Evolutionary conservation across 1,284 basidiomycete species (phyloP).

Genomic region (Cryptococcus sp.): DNA sequence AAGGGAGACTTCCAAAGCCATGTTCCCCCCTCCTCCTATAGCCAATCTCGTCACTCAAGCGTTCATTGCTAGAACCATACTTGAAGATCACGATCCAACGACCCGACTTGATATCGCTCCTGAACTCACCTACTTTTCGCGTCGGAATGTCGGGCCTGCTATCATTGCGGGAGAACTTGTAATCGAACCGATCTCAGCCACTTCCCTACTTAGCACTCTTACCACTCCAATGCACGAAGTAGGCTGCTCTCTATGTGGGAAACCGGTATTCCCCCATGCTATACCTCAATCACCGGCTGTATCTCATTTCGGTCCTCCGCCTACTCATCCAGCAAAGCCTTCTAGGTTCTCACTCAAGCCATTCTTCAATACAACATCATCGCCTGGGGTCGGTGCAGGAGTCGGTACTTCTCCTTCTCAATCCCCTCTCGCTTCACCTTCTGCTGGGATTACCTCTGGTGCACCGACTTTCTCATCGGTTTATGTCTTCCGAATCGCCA

Average conservation of each 20-base stretch:
- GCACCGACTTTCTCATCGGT: conserved; percentile 22
- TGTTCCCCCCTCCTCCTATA: conserved; percentile 58
- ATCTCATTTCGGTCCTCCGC: conserved; percentile 30
- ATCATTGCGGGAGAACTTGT: conserved; percentile 82
- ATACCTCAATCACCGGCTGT: conserved; percentile 16
- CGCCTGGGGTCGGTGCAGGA: conserved; percentile 9
- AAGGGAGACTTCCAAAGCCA: conserved; percentile 40
- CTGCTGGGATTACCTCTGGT: conserved; percentile 4
- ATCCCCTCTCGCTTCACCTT: conserved; percentile 31
- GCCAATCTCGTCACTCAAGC: conserved; percentile 69
- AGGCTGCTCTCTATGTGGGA: conserved; percentile 70
- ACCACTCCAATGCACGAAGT: conserved; percentile 28
- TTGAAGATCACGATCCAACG: conserved; percentile 92
- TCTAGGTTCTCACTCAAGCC: conserved; percentile 41
- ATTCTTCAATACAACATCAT: conserved; percentile 31
- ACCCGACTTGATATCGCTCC: conserved; percentile 89
- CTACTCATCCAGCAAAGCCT: conserved; percentile 19
- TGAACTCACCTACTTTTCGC: conserved; percentile 85
- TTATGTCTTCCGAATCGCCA: conserved; percentile 47
- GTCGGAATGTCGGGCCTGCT: conserved; percentile 77
- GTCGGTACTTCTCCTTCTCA: conserved; percentile 20
- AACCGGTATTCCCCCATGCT: conserved; percentile 34
- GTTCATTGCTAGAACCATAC: conserved; percentile 73
- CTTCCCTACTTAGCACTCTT: conserved; percentile 22
- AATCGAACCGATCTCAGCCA: conserved; percentile 69